Conservation (phyloP, 768 basidiomycete species). For the Amanita exitialis region DNA sequence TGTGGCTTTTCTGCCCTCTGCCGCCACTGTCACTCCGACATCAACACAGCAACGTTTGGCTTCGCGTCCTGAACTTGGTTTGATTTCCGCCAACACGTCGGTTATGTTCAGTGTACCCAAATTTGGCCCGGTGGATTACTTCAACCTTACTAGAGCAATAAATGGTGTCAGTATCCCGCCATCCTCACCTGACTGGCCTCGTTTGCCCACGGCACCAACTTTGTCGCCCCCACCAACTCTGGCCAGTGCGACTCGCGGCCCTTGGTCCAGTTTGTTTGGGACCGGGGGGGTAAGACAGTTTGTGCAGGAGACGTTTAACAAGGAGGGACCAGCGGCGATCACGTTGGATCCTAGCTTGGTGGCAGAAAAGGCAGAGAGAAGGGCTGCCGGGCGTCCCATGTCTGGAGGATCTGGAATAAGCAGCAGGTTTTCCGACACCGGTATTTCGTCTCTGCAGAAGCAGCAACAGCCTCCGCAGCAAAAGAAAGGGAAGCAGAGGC, state of each 20-base stretch:
- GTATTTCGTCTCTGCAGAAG: background rate
- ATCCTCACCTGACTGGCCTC: slow-evolving; percentile 44
- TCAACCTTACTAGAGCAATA: slow-evolving; percentile 30
- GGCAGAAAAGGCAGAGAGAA: background rate
- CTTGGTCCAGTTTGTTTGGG: slow-evolving; percentile 76
- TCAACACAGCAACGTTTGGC: slow-evolving; percentile 6
- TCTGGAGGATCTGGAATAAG: background rate
- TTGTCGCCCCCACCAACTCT: slow-evolving; percentile 33
- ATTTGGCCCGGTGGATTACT: slow-evolving; percentile 42
- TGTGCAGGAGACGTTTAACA: slow-evolving; percentile 37
- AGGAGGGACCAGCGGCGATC: slow-evolving; percentile 25
- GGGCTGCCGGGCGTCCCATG: background rate
- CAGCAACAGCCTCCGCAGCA: slow-evolving; percentile 1
- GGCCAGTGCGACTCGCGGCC: slow-evolving; percentile 43
- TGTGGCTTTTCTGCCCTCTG: slow-evolving; percentile 1
- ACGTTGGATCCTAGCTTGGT: slow-evolving; percentile 4
- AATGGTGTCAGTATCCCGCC: slow-evolving; percentile 14
- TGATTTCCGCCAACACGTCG: slow-evolving; percentile 7
- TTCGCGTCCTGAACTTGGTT: slow-evolving; percentile 2
- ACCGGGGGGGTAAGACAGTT: slow-evolving; percentile 59
- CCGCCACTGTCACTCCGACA: background rate
- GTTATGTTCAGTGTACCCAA: slow-evolving; percentile 8
- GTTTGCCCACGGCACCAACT: slow-evolving; percentile 32
- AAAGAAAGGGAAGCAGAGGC: slow-evolving; percentile 14
- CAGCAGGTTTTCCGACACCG: background rate